Evolutionary conservation across 768 basidiomycete species (phyloP).

Genomic region (Cubamyces sp.): DNA sequence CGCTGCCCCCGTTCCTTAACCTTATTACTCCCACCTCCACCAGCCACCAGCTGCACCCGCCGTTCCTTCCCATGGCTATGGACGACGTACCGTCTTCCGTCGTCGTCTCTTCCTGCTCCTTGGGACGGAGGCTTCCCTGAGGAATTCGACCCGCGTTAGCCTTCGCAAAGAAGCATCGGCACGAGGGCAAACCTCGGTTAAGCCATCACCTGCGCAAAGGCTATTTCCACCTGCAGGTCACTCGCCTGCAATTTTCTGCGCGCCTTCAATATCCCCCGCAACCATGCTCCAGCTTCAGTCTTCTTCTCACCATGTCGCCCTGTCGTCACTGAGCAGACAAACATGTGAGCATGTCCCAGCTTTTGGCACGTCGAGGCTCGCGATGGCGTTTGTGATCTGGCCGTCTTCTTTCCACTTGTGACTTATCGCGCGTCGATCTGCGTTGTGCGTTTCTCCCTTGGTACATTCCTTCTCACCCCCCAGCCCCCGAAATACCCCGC

Average conservation of each 20-base stretch:
- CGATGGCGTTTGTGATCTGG: not conserved
- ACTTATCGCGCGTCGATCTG: conserved; percentile 7
- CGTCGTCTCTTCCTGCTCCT: not conserved
- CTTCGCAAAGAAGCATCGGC: conserved; percentile 1
- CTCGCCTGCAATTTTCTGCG: conserved; percentile 1
- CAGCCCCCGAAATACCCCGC: conserved; percentile 13
- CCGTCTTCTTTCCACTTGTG: not conserved
- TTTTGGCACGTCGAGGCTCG: not conserved
- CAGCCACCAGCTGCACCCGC: not conserved
- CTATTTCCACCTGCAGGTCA: conserved; percentile 13
- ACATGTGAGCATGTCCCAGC: conserved; percentile 8
- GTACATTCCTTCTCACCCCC: conserved; percentile 17
- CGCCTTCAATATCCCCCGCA: not conserved
- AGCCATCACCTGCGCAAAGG: conserved; percentile 10
- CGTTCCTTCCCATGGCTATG: not conserved
- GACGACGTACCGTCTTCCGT: not conserved
- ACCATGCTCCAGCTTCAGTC: not conserved
- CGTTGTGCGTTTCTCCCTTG: conserved; percentile 7
- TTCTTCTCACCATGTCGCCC: not conserved
- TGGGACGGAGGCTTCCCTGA: not conserved
- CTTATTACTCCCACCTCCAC: too few species aligned
- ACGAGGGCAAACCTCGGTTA: conserved; percentile 18
- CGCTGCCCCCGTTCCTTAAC: conserved; percentile 2
- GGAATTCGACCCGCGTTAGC: not conserved
- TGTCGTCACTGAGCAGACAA: not conserved